Conservation (phyloP, 768 basidiomycete species). For the Pleurotus ostreatus region DNA sequence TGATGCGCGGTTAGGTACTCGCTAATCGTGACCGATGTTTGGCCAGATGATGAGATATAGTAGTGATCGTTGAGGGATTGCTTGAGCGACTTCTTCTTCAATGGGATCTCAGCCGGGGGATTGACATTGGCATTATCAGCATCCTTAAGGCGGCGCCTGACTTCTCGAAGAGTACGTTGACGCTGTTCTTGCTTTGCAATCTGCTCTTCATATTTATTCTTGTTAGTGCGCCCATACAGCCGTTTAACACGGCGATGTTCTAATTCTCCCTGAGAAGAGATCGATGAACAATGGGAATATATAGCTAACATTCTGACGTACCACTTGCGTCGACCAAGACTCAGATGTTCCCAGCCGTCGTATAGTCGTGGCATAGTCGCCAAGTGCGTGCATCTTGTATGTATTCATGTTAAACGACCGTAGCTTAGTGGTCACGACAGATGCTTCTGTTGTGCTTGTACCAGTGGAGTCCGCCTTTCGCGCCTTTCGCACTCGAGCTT, state of each 20-base stretch:
- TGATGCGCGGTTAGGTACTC: constrained; percentile 9
- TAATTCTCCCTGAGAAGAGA: constrained; percentile 24
- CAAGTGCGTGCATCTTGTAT: constrained; percentile 31
- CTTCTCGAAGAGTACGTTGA: background rate
- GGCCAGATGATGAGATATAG: constrained; percentile 19
- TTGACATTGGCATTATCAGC: background rate
- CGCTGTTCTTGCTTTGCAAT: constrained; percentile 18
- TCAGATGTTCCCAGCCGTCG: constrained; percentile 28
- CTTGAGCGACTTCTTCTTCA: background rate
- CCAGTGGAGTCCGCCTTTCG: background rate
- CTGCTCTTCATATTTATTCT: constrained; percentile 12
- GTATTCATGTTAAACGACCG: constrained; percentile 25
- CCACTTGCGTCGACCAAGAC: constrained; percentile 27
- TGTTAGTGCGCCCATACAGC: constrained; percentile 22
- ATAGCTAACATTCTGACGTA: constrained; percentile 16
- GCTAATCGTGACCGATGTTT: constrained; percentile 10
- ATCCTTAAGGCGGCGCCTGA: constrained; percentile 4
- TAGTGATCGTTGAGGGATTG: constrained; percentile 7
- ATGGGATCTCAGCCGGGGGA: background rate
- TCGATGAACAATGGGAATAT: background rate
- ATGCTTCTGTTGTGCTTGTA: background rate
- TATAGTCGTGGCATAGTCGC: constrained; percentile 26
- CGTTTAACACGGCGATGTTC: constrained; percentile 26
- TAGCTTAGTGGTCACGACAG: background rate
- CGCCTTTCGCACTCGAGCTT: constrained; percentile 13